phyloP scores from a whole-genome alignment of 805 yeast genomes.

The Clavispora phyllophila region DNA sequence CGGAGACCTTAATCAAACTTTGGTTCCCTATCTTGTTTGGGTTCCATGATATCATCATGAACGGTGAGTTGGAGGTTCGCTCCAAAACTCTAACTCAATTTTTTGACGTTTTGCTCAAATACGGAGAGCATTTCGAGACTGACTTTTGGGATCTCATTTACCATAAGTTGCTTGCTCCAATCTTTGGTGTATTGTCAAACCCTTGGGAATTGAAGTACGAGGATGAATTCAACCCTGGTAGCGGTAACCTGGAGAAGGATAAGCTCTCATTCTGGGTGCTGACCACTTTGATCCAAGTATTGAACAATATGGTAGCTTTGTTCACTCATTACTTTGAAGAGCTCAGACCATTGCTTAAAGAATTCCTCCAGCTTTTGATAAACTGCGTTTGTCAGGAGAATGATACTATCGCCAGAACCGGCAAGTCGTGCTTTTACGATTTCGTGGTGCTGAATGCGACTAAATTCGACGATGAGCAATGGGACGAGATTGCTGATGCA shows the following conservation, averaged over 20 bases:
- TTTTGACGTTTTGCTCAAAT: conserved; percentile 74
- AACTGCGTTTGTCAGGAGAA: conserved; percentile 95
- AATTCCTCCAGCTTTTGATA: conserved; percentile 68
- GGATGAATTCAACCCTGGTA: conserved; percentile 29
- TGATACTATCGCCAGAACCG: conserved; percentile 93
- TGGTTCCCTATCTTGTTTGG: conserved; percentile 89
- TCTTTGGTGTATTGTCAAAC: conserved; percentile 71
- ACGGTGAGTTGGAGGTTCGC: conserved; percentile 87
- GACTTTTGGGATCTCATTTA: conserved; percentile 83
- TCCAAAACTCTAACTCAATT: conserved; percentile 78
- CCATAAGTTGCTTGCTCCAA: conserved; percentile 77
- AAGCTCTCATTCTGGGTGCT: conserved; percentile 94
- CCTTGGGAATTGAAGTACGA: conserved; percentile 65
- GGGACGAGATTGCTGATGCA: conserved; percentile 66
- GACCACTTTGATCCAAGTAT: conserved; percentile 92
- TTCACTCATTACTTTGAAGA: conserved; percentile 79
- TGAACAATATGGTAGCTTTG: conserved; percentile 79
- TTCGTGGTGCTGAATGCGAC: conserved; percentile 69
- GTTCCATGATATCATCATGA: conserved; percentile 85
- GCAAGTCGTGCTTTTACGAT: conserved; percentile 81
- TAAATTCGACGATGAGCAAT: conserved; percentile 61
- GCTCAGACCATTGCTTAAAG: conserved; percentile 69
- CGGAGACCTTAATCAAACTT: conserved; percentile 44
- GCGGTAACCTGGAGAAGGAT: conserved; percentile 49
- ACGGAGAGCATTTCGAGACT: conserved; percentile 70